Conservation (phyloP, 306 rosid genomes). For the Oxytropis ochrocephala region DNA sequence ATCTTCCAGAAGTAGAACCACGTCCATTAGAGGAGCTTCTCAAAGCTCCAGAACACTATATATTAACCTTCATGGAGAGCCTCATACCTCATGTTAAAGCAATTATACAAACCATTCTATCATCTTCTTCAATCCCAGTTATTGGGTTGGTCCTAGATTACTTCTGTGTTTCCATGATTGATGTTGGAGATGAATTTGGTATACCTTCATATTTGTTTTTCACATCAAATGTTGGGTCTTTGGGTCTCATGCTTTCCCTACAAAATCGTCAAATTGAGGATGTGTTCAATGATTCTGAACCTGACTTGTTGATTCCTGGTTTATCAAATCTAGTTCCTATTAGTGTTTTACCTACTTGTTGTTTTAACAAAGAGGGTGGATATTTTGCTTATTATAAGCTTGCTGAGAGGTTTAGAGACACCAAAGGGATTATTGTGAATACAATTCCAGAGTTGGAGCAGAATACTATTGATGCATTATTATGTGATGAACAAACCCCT, state of each 20-base stretch:
- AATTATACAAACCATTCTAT: conserved; percentile 4
- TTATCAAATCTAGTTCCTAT: conserved; percentile 28
- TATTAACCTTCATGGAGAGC: conserved; percentile 29
- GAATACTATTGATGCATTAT: conserved; percentile 22
- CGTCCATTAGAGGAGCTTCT: not conserved
- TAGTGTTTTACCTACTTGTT: conserved; percentile 33
- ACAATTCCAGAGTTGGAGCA: conserved; percentile 42
- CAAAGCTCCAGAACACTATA: conserved; percentile 10
- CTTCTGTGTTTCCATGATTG: conserved; percentile 44
- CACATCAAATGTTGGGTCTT: conserved; percentile 34
- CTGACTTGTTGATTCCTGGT: conserved; percentile 34
- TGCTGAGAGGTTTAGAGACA: conserved; percentile 37
- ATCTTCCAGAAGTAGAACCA: conserved; percentile 39
- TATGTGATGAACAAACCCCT: conserved; percentile 28
- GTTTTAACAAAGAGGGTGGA: conserved; percentile 38
- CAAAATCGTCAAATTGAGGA: conserved; percentile 13
- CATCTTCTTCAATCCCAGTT: conserved; percentile 7
- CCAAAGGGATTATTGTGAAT: conserved; percentile 51
- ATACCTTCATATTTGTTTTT: conserved; percentile 43
- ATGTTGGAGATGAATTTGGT: conserved; percentile 36
- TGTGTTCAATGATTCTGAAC: conserved; percentile 29
- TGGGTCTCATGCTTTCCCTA: conserved; percentile 28
- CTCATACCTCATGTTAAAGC: conserved; percentile 21
- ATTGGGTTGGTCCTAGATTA: conserved; percentile 47
- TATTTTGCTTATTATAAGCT: conserved; percentile 30